A percentile compares a stretch with the other conserved stretches of the same genome.
Conservation (phyloP, 495 filamentous ascomycete species). For the Penicillium verhagenii region DNA sequence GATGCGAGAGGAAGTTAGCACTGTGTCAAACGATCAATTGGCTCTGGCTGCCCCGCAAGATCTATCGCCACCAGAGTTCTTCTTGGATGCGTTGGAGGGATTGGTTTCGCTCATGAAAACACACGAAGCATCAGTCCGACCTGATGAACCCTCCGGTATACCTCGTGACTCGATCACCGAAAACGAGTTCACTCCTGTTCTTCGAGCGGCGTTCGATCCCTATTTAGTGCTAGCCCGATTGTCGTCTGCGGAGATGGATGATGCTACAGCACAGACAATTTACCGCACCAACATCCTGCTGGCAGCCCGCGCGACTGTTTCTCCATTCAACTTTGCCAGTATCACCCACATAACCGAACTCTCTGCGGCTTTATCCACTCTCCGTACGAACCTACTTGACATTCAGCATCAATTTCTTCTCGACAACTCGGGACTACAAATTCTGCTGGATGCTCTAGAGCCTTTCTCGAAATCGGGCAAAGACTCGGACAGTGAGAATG, state of each 20-base stretch:
- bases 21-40: slow-evolving; percentile 67
- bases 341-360: slow-evolving; percentile 37
- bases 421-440: slow-evolving; percentile 67
- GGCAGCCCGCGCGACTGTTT: slow-evolving; percentile 44
- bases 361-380: slow-evolving; percentile 36
- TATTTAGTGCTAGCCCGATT: slow-evolving; percentile 73
- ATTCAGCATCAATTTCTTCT: slow-evolving; percentile 64
- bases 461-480: slow-evolving; percentile 35
- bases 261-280: slow-evolving; percentile 60
- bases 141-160: slow-evolving; percentile 46
- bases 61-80: slow-evolving; percentile 77
- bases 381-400: slow-evolving; percentile 42
- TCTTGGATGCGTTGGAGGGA: slow-evolving; percentile 74
- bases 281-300: slow-evolving; percentile 83
- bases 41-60: slow-evolving; percentile 53
- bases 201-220: slow-evolving; percentile 80
- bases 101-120: slow-evolving; percentile 75
- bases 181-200: slow-evolving; percentile 66
- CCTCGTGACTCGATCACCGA: slow-evolving; percentile 36
- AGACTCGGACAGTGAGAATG: slow-evolving; percentile 12
- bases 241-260: slow-evolving; percentile 58
- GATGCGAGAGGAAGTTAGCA: slow-evolving; percentile 73
- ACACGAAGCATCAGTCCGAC: slow-evolving; percentile 74
- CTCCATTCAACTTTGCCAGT: slow-evolving; percentile 43
- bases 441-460: slow-evolving; percentile 64